Conservation (phyloP, 2,329 filamentous ascomycete species). For the Colletotrichum neosansevieriae region DNA sequence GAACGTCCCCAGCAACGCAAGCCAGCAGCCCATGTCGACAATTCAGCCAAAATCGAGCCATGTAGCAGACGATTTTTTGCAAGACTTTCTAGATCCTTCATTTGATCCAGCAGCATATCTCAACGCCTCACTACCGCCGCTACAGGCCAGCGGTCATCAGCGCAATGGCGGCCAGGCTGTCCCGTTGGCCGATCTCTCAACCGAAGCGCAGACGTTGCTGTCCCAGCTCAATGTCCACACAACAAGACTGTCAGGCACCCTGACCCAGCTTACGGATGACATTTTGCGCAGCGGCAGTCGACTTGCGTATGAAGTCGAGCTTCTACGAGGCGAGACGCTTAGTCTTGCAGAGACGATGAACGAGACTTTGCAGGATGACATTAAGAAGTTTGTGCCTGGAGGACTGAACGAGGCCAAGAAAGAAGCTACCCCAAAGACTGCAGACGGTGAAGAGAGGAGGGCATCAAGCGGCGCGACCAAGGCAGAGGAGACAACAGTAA, state of each 20-base stretch:
- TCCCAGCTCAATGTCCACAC: constrained; percentile 92
- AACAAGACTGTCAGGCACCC: constrained; percentile 80
- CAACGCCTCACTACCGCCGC: constrained; percentile 80
- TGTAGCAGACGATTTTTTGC: constrained; percentile 78
- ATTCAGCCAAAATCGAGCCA: constrained; percentile 68
- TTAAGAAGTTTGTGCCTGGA: constrained; percentile 76
- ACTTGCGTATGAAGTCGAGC: constrained; percentile 93
- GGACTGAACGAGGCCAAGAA: constrained; percentile 52
- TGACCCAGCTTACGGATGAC: constrained; percentile 94
- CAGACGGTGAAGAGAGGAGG: constrained; percentile 33
- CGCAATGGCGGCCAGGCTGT: constrained; percentile 54
- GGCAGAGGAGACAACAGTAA: constrained; percentile 29
- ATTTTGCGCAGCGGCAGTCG: constrained; percentile 90
- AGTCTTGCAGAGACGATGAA: constrained; percentile 83
- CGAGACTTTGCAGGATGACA: constrained; percentile 78
- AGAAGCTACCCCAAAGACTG: constrained; percentile 23
- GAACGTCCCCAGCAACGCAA: constrained; percentile 55
- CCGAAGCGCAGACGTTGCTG: constrained; percentile 85
- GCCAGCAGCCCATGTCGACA: constrained; percentile 52
- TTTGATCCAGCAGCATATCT: constrained; percentile 91
- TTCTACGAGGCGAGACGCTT: constrained; percentile 88
- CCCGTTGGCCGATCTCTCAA: constrained; percentile 80
- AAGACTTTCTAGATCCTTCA: constrained; percentile 78
- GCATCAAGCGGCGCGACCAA: constrained; percentile 20
- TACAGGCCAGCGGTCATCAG: constrained; percentile 60